Percentiles rank a stretch among this genome's conserved stretches.
Conservation (phyloP, 2,329 filamentous ascomycete genomes). For the Penicillium oxalicum region DNA sequence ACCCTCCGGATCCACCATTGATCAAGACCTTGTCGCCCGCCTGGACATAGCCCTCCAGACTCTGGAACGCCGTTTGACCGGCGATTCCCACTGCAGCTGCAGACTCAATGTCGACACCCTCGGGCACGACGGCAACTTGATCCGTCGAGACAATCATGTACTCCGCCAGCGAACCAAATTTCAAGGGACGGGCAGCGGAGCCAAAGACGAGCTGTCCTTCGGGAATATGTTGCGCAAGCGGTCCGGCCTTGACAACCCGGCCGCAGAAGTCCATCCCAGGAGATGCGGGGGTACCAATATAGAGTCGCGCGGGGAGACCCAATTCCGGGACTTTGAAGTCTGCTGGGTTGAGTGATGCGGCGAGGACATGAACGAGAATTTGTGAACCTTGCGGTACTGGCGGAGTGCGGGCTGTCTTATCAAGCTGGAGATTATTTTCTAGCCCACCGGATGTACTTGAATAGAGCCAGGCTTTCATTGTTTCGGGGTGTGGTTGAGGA, state of each 20-base stretch:
- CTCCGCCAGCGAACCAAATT: conserved; percentile 42
- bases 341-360: conserved; percentile 54
- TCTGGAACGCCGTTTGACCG: conserved; percentile 46
- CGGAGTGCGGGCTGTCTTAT: conserved; percentile 40
- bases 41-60: conserved; percentile 43
- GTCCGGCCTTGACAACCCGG: conserved; percentile 35
- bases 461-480: conserved; percentile 58
- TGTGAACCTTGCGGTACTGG: conserved; percentile 37
- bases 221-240: conserved; percentile 26
- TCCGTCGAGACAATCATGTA: conserved; percentile 35
- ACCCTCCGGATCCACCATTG: conserved; percentile 60
- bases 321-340: conserved; percentile 60
- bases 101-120: conserved; percentile 38
- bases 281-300: conserved; percentile 41
- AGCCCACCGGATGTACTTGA: conserved; percentile 41
- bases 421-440: conserved; percentile 50
- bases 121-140: conserved; percentile 38
- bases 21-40: conserved; percentile 56
- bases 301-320: conserved; percentile 35
- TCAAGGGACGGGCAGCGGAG: conserved; percentile 21
- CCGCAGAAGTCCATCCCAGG: conserved; percentile 50
- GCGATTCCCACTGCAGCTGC: conserved; percentile 44
- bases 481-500: conserved; percentile 19
- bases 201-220: conserved; percentile 47
- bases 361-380: conserved; percentile 52